Base-by-base conservation (phyloP, 768 basidiomycete species). In the Pleurotus tuoliensis region DNA sequence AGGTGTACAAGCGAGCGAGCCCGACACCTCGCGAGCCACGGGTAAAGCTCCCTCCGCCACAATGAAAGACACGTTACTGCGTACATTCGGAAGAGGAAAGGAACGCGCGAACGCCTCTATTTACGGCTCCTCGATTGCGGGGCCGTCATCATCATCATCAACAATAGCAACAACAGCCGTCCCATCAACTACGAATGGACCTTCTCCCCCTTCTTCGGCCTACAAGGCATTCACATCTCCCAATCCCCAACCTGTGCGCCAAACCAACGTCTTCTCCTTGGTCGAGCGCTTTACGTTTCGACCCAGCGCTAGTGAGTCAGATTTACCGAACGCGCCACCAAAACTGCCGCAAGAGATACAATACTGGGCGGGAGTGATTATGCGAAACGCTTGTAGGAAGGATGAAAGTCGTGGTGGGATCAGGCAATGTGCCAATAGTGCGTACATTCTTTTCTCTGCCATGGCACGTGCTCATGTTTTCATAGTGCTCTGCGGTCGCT, bases 351-450 rank as follows among this genome's bases (percentile, higher is more conserved):
- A 80, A 8, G 96, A 98, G 69, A 96, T 99, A 20, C 93, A 97
- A 71, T 97, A 98, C 64, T 98, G 97, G 97, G 97, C 96, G 0
- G 94, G 94, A 2, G 96, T 98, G n/a, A 97, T 98, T 66, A 99
- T 98, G 97, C 82, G 97, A 52, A 99, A 99, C 69, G 97, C 97
- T 11, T 99, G 97, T 73, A 78, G 96, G 67, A 98, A 99, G 75
- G 97, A 98, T 63, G 96, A 98, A 60, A 84, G 80, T 48, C 75
- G 87, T 37, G 94, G 94, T 52, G 97, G 97, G 9, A 94, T 98
- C 59, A 73, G 97, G 56, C 97, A 98, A 70, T 99, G 97, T 76
- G 97, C 97, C 0, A 97, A 97, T 67, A 98, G 89, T 91, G 61
- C 69, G 87, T 81, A 3, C 34, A 57, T 8, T 20, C 45, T 43